phyloP scores from a whole-genome alignment of 257 asterid genomes.

The Gentiana dahurica region DNA sequence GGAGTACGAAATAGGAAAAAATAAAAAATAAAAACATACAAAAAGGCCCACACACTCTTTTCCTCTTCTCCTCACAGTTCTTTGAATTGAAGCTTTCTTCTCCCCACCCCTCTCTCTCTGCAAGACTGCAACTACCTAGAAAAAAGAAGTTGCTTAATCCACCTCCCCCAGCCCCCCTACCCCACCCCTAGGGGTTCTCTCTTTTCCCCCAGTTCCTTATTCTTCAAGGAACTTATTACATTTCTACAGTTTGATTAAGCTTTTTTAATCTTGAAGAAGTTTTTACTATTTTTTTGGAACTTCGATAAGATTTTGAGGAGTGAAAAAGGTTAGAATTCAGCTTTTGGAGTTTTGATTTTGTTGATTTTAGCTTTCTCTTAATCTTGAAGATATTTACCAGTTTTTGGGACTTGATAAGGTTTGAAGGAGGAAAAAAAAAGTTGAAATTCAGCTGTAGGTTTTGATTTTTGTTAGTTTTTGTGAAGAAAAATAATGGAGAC shows the following conservation, averaged over 20 bases:
- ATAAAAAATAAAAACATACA: not conserved
- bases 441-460: not conserved
- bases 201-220: constrained; percentile 12
- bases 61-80: constrained; percentile 4
- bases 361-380: too few species aligned
- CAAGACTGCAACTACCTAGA: constrained; percentile 1
- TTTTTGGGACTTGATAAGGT: not conserved
- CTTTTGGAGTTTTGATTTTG: not conserved
- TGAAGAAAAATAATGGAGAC: constrained; percentile 32
- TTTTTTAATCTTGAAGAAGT: not conserved
- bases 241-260: not conserved
- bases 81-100: constrained; percentile 12
- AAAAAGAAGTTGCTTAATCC: too few species aligned
- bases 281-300: not conserved
- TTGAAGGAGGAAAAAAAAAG: too few species aligned
- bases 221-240: constrained; percentile 20
- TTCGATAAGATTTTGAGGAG: too few species aligned
- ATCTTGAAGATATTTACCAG: not conserved
- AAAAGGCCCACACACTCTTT: not conserved
- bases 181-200: too few species aligned
- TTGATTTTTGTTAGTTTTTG: not conserved
- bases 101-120: constrained; percentile 2
- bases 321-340: not conserved
- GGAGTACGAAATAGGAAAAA: not conserved
- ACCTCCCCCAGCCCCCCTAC: too few species aligned